Base-by-base conservation (phyloP, 495 filamentous ascomycete species). In the Lasiosphaeria ovina region DNA sequence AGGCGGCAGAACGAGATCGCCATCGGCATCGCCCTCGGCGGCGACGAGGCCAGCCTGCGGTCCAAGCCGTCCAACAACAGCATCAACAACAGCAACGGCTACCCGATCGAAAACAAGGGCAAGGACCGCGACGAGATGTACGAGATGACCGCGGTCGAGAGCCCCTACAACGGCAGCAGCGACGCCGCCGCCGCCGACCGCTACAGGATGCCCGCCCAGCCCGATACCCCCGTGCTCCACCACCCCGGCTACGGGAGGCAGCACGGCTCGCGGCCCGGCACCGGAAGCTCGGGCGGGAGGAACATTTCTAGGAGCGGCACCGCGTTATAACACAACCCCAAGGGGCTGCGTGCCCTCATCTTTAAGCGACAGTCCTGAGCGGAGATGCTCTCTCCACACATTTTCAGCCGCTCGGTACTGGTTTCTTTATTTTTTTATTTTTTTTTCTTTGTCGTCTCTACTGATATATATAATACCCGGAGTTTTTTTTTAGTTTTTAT, bases 11-110 rank as follows among this genome's bases (percentile, higher is more conserved):
- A 57, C 17, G 70, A 72, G 52, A 62, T 70, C 32, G 66, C 70
- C 7, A 70, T 75, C n/a, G 74, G 74, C 0, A 45, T 76, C 3
- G 74, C 73, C 0, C 60, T 76, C 6, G 72, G 73, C 36, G 72
- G 69, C 1, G 66, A 71, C 36, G 69, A 72, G 47, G 61, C 66
- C 2, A 73, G 65, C 42, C 35, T 69, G 50, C 51, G 62, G 32
- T 65, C 62, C 53, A 75, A 75, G 57, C 34, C 35, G 31, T 69
- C 67, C 0, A 64, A 69, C 49, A 35, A 57, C 5, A 67, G 51
- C n/a, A 48, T 68, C 17, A 38, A 52, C 45, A 67, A 66, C 33
- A 58, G 38, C 17, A 58, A 62, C 54, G 56, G 56, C 11, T 60
- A 54, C 32, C 51, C 47, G 9, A 44, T 51, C 6, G 67, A 69